Percentiles rank a stretch among this genome's conserved stretches.
Evolutionary conservation across 208 protist species (phyloP).

Genomic region (Crithidia fasciculata): DNA sequence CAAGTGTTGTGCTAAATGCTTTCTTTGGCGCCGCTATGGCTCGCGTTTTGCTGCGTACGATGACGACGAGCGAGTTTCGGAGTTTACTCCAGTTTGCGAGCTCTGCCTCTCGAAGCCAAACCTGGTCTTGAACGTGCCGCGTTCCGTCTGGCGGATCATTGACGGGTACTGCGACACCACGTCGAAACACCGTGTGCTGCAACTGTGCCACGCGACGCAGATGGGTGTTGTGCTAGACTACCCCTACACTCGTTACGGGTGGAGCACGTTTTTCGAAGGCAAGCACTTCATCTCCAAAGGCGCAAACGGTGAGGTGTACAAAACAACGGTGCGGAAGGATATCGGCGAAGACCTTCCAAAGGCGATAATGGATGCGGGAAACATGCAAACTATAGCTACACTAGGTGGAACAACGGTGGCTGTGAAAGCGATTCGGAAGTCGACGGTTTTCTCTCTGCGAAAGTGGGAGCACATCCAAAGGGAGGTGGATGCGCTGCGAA

Average conservation of each 20-base stretch:
- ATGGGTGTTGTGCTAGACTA: conserved; percentile 49
- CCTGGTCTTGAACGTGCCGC: conserved; percentile 32
- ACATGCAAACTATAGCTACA: conserved; percentile 15
- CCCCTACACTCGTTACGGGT: conserved; percentile 41
- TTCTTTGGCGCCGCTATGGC: conserved; percentile 27
- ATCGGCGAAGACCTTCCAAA: conserved; percentile 9
- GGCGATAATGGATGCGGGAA: not conserved
- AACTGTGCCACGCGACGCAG: conserved; percentile 53
- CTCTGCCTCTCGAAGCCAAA: conserved; percentile 37
- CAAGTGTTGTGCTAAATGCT: conserved; percentile 33
- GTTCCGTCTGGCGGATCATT: conserved; percentile 38
- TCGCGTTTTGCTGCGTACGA: conserved; percentile 18
- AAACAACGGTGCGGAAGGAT: conserved; percentile 33
- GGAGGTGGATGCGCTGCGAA: conserved; percentile 48
- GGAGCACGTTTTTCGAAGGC: conserved; percentile 51
- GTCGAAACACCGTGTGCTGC: conserved; percentile 31
- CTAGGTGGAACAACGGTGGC: conserved; percentile 40
- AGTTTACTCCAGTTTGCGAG: conserved; percentile 19
- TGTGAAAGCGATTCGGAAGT: conserved; percentile 60
- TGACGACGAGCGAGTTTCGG: conserved; percentile 24
- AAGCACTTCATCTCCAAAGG: conserved; percentile 50
- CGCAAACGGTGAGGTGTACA: conserved; percentile 53
- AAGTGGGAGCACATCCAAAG: conserved; percentile 57
- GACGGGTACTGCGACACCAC: conserved; percentile 41
- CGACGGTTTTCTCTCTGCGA: conserved; percentile 46